Base-by-base conservation (phyloP, 495 filamentous ascomycete species). In the Niebla homalea region DNA sequence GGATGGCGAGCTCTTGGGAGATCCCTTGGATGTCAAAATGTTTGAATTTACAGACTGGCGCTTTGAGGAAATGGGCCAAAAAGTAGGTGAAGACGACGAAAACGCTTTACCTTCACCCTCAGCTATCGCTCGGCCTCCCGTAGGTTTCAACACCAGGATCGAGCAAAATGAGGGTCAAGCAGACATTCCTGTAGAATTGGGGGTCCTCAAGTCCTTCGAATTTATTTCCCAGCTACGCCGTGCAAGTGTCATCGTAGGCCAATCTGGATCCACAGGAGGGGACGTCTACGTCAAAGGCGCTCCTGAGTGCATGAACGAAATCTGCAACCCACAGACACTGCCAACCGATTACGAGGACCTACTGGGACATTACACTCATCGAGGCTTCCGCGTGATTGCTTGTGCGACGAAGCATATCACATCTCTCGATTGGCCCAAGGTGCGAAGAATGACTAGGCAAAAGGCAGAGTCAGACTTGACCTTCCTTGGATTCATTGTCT, bases 11-110 rank as follows among this genome's bases (percentile, higher is more conserved):
- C 71, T 95, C 15, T 69, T 99, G 19, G 93, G 93, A 5, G 93
- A 99, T 64, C 93, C 93, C 26, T 73, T 99, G 14, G 93, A 99
- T 64, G 69, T 96, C 41, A 97, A 97, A 61, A 99, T 99, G 93
- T 99, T 99, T 61, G 81, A 94, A 58, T 99, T 95, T 58, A 99
- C 93, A 1, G 77, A 78, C 5, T 99, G 93, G 93, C 76, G 79
- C 2, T 99, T 83, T 56, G 81, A 94, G 61, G 92, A 99, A 68
- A 85, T 88, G 3, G 81, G 76, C 35, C 75, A 83, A 54, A 70
- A 71, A 22, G 62, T 70, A 25, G 69, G 75, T 59, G 58, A 62
- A 43, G 70, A 85, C 48, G 73, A 84, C 50, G 73, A 87, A 53
- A 72, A 85, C 57, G 70, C 86, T 62, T 65, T 83, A 57, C 73